phyloP scores from a whole-genome alignment of 805 yeast genomes.

The Candida ipomoeae region DNA sequence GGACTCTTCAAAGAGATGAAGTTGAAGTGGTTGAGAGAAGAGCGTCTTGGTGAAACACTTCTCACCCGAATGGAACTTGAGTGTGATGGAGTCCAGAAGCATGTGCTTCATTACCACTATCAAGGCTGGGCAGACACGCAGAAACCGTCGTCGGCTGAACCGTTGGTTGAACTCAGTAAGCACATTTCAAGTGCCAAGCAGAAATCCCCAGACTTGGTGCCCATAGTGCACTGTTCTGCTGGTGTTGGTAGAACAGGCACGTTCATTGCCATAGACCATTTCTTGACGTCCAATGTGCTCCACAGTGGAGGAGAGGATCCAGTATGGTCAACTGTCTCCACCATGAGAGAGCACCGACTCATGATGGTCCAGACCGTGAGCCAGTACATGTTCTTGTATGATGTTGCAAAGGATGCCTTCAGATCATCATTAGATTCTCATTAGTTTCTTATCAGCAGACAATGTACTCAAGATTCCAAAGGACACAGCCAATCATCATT shows the following conservation, averaged over 20 bases:
- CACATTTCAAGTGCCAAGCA: conserved; percentile 5
- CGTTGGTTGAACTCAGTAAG: conserved; percentile 13
- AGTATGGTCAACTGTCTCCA: conserved; percentile 24
- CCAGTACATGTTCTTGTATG: conserved; percentile 36
- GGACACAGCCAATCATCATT: no score
- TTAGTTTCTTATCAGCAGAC: no score
- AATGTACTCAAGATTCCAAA: no score
- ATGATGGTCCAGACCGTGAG: conserved; percentile 43
- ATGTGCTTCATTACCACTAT: conserved; percentile 15
- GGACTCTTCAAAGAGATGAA: conserved; percentile 17
- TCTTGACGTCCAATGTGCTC: conserved; percentile 12
- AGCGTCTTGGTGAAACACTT: conserved; percentile 19
- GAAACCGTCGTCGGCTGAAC: conserved; percentile 14
- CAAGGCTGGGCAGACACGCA: conserved; percentile 16
- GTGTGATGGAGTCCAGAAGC: conserved; percentile 17
- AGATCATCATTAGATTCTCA: neutral
- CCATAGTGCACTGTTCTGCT: conserved; percentile 76
- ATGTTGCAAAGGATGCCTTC: conserved; percentile 13
- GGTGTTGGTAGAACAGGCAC: conserved; percentile 98
- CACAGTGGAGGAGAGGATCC: conserved; percentile 19
- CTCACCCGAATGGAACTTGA: conserved; percentile 26
- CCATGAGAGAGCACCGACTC: conserved; percentile 32
- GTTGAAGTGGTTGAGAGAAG: conserved; percentile 18
- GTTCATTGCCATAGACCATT: conserved; percentile 35
- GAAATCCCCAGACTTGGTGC: conserved; percentile 22